These are phyloP conservation scores for Barnettozyma sucrosica DNA, from an alignment of 805 yeast species.

Conservation along the genomic window DNA sequence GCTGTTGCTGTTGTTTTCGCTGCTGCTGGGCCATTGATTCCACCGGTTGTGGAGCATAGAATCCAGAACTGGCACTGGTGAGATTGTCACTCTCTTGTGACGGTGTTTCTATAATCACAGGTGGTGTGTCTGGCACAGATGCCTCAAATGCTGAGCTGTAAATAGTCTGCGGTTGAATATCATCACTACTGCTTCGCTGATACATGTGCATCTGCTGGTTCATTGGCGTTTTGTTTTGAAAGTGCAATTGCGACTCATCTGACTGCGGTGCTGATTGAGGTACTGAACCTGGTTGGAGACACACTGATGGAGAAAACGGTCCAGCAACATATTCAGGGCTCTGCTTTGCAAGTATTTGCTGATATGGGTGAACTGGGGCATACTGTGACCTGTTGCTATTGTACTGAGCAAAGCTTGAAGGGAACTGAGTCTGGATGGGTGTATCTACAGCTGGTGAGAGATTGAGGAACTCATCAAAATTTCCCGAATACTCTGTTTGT, in stretches of 20 bases:
- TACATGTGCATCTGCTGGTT: background rate
- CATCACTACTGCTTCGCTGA: background rate
- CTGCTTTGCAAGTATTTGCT: background rate
- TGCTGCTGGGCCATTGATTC: background rate
- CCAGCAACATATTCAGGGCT: background rate
- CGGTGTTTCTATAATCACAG: constrained; percentile 8
- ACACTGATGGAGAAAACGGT: background rate
- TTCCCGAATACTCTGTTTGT: background rate
- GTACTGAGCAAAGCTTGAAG: background rate
- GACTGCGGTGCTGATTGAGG: background rate
- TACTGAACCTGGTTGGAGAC: background rate
- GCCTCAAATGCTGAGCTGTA: background rate
- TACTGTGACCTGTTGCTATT: background rate
- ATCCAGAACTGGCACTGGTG: background rate
- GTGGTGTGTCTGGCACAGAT: constrained; percentile 4
- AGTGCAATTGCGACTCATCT: background rate
- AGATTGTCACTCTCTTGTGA: constrained; percentile 3
- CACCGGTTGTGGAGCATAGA: background rate
- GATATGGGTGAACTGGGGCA: background rate
- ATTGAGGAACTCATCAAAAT: constrained; percentile 18
- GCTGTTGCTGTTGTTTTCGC: background rate
- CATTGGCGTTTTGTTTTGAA: background rate
- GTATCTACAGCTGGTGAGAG: constrained; percentile 17
- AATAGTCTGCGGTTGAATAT: background rate
- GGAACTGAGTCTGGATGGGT: constrained; percentile 8